phyloP scores from a whole-genome alignment of 225 moss, liverwort and hornwort genomes.

The Straminergon stramineum region DNA sequence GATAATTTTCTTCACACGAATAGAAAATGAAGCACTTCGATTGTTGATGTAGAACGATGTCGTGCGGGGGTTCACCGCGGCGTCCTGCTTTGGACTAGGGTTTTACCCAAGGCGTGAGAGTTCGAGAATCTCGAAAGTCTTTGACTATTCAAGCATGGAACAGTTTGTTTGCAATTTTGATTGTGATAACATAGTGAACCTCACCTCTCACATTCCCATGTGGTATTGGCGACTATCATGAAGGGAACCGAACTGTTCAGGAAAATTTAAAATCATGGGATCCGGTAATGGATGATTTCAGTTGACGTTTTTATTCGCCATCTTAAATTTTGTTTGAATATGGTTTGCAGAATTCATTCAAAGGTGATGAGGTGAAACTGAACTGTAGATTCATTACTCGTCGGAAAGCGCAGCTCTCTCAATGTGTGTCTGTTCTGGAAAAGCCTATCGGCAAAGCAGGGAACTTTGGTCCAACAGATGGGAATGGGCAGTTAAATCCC shows the following conservation, averaged over 20 bases:
- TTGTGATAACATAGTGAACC: neutral
- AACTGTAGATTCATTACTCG: neutral
- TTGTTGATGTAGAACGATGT: neutral
- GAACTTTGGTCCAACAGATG: neutral
- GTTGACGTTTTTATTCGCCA: neutral
- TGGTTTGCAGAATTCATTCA: conserved; percentile 26
- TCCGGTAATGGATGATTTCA: neutral
- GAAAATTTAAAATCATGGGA: neutral
- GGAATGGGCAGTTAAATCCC: conserved; percentile 1
- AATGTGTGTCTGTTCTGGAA: conserved; percentile 13
- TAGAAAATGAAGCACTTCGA: neutral
- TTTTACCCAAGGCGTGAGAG: neutral
- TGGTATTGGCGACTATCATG: neutral
- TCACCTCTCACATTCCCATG: neutral
- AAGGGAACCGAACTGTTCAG: neutral
- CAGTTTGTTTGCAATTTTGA: neutral
- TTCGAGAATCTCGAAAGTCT: neutral
- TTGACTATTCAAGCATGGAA: neutral
- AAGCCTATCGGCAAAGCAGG: conserved; percentile 16
- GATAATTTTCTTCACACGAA: neutral
- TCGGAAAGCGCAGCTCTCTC: conserved; percentile 1
- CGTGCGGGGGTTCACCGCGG: neutral
- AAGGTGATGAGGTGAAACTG: conserved; percentile 24
- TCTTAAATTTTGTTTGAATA: neutral
- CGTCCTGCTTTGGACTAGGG: neutral